Evolutionary conservation across 1,284 basidiomycete genomes (phyloP).

Genomic region (Ustilago vetiveriae): DNA sequence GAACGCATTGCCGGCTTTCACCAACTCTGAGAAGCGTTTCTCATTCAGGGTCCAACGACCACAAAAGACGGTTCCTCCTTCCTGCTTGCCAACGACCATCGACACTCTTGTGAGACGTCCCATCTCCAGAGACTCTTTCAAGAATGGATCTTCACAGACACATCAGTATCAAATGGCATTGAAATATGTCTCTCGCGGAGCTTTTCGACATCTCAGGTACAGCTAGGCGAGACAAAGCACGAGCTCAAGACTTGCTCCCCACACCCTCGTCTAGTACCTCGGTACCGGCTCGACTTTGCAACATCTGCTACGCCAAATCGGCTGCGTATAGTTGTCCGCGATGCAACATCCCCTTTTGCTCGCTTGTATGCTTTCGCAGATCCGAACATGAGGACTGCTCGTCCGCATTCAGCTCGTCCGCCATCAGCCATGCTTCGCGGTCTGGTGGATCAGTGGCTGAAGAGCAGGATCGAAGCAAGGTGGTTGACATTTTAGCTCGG

Average conservation of each 20-base stretch:
- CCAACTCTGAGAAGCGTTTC: too few relatives aligned
- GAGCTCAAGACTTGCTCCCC: conserved; percentile 29
- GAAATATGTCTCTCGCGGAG: conserved; percentile 37
- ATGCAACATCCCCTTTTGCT: conserved; percentile 61
- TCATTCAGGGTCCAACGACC: too few relatives aligned
- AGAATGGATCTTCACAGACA: too few relatives aligned
- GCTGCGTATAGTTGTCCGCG: conserved; percentile 56
- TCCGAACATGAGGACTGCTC: conserved; percentile 47
- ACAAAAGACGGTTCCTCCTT: too few relatives aligned
- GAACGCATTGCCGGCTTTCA: background rate
- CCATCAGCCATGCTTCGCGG: conserved; percentile 4
- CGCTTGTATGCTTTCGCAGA: conserved; percentile 51
- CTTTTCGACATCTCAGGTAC: conserved; percentile 55
- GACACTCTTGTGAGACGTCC: too few relatives aligned
- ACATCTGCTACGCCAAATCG: conserved; percentile 46
- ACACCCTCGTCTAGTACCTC: conserved; percentile 13
- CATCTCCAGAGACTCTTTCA: too few relatives aligned
- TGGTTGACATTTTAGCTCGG: conserved; percentile 29
- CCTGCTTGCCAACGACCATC: too few relatives aligned
- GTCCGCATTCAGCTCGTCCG: conserved; percentile 34
- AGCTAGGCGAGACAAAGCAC: conserved; percentile 41
- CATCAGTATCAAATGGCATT: background rate
- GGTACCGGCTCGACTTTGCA: conserved; percentile 39
- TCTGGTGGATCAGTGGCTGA: conserved; percentile 1
- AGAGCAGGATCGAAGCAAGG: conserved; percentile 25